phyloP scores from a whole-genome alignment of 1,139 yeast genomes.

The Tardiomyces digboiensis region DNA sequence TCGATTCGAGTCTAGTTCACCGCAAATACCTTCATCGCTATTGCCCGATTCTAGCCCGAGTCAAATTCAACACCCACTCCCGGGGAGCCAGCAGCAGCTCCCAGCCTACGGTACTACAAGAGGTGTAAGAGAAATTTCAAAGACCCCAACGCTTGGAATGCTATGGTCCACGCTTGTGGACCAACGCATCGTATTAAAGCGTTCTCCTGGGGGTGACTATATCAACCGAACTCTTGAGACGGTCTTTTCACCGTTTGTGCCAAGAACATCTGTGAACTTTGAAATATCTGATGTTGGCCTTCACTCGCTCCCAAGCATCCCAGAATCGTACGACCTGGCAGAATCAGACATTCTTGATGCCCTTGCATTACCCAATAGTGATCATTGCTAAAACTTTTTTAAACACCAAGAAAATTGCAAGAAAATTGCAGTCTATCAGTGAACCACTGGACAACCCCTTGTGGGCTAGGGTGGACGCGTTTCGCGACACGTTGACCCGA shows the following conservation, averaged over 20 bases:
- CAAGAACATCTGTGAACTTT: slow-evolving; percentile 17
- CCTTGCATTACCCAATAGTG: too few species aligned
- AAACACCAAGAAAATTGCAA: too few species aligned
- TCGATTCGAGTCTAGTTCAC: neutral
- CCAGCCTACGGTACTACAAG: neutral
- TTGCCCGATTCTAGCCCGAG: too few species aligned
- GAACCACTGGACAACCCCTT: too few species aligned
- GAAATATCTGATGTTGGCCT: slow-evolving; percentile 24
- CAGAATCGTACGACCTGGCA: too few species aligned
- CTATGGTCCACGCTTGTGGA: slow-evolving; percentile 34
- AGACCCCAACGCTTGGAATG: slow-evolving; percentile 35
- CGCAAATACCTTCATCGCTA: too few species aligned
- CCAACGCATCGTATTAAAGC: slow-evolving; percentile 31
- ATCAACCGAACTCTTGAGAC: slow-evolving; percentile 27
- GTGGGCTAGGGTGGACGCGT: neutral
- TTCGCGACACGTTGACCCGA: neutral
- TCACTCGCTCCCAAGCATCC: neutral
- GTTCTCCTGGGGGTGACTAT: slow-evolving; percentile 20
- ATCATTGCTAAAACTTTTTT: too few species aligned
- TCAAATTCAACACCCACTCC: too few species aligned
- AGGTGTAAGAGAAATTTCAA: slow-evolving; percentile 12
- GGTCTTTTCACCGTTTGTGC: slow-evolving; percentile 28
- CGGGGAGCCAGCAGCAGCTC: neutral
- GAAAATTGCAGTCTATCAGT: too few species aligned
- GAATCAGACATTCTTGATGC: too few species aligned